Evolutionary conservation across 495 filamentous ascomycete genomes (phyloP).

Genomic region (Neurospora cerealis): DNA sequence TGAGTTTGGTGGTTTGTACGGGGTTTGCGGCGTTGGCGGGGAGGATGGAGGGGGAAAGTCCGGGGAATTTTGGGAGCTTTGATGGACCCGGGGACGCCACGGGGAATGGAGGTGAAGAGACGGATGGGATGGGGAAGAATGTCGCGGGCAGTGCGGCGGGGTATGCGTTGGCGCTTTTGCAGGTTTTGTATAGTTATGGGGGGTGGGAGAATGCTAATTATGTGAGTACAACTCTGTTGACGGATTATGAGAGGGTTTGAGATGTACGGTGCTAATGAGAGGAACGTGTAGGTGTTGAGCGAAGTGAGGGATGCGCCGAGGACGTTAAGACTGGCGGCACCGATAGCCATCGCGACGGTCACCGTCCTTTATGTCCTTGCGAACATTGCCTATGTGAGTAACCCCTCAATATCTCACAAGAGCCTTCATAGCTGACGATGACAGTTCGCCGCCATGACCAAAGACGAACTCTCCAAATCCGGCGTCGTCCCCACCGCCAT

Average conservation of each 20-base stretch:
- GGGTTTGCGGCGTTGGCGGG: slow-evolving; percentile 38
- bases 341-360: slow-evolving; percentile 42
- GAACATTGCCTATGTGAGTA: slow-evolving; percentile 40
- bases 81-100: slow-evolving; percentile 16
- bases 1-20: slow-evolving; percentile 49
- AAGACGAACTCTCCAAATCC: slow-evolving; percentile 41
- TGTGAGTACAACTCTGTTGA: too few species aligned
- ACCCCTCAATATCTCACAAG: too few species aligned
- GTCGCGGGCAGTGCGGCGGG: slow-evolving; percentile 19
- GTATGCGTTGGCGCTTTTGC: slow-evolving; percentile 47
- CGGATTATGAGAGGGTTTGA: too few species aligned
- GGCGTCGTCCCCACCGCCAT: slow-evolving; percentile 45
- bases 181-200: slow-evolving; percentile 52
- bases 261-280: too few species aligned
- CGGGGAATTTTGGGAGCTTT: slow-evolving; percentile 41
- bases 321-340: slow-evolving; percentile 50
- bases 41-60: slow-evolving; percentile 1
- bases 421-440: too few species aligned
- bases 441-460: slow-evolving; percentile 52
- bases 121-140: not conserved
- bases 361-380: slow-evolving; percentile 51
- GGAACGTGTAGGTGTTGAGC: slow-evolving; percentile 38
- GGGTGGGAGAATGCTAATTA: slow-evolving; percentile 52
- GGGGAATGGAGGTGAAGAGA: not conserved
- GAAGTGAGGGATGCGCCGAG: slow-evolving; percentile 48